Evolutionary conservation across 163 green algal genomes (phyloP).

Genomic region (Scenedesmus sp.): DNA sequence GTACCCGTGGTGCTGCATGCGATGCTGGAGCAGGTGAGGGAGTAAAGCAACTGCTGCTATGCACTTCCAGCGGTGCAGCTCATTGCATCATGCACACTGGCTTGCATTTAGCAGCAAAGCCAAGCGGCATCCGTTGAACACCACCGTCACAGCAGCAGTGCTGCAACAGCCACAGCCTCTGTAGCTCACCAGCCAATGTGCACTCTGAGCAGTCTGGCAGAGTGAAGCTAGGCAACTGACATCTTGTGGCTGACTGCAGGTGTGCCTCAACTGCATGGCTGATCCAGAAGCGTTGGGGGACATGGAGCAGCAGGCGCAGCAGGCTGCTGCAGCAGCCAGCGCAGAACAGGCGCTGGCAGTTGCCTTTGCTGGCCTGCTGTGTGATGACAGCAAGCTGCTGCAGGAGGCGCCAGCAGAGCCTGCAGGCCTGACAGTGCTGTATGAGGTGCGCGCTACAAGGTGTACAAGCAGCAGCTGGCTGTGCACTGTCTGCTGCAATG

Average conservation of each 20-base stretch:
- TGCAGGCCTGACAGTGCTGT: neutral
- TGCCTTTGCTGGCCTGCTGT: neutral
- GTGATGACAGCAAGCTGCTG: slow-evolving; percentile 1
- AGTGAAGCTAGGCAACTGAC: neutral
- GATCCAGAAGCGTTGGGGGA: neutral
- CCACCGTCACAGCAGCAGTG: too few relatives aligned
- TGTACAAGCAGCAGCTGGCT: neutral
- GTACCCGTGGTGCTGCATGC: slow-evolving; percentile 70
- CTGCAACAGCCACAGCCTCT: too few relatives aligned
- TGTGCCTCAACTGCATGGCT: neutral
- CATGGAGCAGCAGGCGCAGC: neutral
- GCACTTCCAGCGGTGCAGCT: neutral
- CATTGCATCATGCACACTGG: neutral
- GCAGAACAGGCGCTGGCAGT: neutral
- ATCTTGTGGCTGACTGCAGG: neutral
- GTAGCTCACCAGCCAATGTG: neutral
- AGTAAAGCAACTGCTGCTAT: neutral
- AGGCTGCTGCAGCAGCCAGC: neutral
- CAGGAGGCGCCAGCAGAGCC: neutral
- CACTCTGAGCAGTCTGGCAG: neutral
- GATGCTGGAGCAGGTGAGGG: slow-evolving; percentile 70
- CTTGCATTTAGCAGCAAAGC: too few relatives aligned
- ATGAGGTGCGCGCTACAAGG: slow-evolving; percentile 3
- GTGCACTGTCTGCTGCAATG: neutral
- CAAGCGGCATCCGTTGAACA: too few relatives aligned